Conservation (phyloP, 2,329 filamentous ascomycete species). For the Periconia macrospinosa region DNA sequence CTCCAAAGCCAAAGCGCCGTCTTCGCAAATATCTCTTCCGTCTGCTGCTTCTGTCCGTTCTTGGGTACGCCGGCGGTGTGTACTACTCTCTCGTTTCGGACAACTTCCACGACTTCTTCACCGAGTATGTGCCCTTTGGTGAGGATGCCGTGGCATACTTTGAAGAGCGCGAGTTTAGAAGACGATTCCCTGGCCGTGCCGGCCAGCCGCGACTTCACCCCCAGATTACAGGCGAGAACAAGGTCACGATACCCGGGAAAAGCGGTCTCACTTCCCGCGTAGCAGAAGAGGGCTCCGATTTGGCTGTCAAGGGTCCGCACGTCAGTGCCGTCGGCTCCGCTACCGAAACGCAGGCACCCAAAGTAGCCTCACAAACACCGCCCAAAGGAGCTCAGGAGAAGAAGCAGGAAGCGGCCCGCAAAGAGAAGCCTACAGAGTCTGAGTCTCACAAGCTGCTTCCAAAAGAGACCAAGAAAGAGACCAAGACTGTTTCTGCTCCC, state of each 20-base stretch:
- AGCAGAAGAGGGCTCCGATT: slow-evolving; percentile 58
- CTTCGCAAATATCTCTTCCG: slow-evolving; percentile 74
- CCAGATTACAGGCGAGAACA: slow-evolving; percentile 60
- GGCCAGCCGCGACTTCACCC: slow-evolving; percentile 47
- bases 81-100: slow-evolving; percentile 93
- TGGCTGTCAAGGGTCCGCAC: slow-evolving; percentile 57
- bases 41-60: slow-evolving; percentile 71
- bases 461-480: slow-evolving; percentile 31
- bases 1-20: slow-evolving; percentile 66
- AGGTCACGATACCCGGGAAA: slow-evolving; percentile 80
- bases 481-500: slow-evolving; percentile 13
- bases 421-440: slow-evolving; percentile 31
- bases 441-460: too few relatives aligned
- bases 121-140: slow-evolving; percentile 91
- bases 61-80: slow-evolving; percentile 84
- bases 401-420: slow-evolving; percentile 30
- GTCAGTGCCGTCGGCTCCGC: slow-evolving; percentile 59
- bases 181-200: slow-evolving; percentile 67
- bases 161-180: slow-evolving; percentile 91
- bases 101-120: slow-evolving; percentile 99
- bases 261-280: slow-evolving; percentile 84
- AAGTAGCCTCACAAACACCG: slow-evolving; percentile 25
- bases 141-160: slow-evolving; percentile 94
- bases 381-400: slow-evolving; percentile 30
- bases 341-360: slow-evolving; percentile 18